These are phyloP conservation scores for Penicillium sp. DNA, from an alignment of 2,329 filamentous ascomycete species.

Conservation along the genomic window DNA sequence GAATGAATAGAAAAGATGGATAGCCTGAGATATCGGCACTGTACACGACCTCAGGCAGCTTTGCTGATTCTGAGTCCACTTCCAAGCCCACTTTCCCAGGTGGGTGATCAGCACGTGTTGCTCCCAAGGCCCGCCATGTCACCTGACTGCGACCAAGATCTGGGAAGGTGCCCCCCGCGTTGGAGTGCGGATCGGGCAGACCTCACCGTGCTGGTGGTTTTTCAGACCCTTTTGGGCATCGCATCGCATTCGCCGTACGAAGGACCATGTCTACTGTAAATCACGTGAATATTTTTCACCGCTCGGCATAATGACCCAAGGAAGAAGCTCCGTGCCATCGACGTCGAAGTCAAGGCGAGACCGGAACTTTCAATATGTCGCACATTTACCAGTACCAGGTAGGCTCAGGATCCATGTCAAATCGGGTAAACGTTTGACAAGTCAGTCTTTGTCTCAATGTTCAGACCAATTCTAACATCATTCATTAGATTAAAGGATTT, in stretches of 20 bases:
- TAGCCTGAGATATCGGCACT: background rate
- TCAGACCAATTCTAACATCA: slow-evolving; percentile 8
- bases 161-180: too few relatives aligned
- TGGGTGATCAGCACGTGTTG: slow-evolving; percentile 7
- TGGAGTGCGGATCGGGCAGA: too few relatives aligned
- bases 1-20: background rate
- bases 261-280: too few relatives aligned
- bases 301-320: background rate
- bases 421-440: slow-evolving; percentile 6
- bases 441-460: slow-evolving; percentile 1
- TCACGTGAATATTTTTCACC: slow-evolving; percentile 1
- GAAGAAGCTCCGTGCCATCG: background rate
- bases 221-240: too few relatives aligned
- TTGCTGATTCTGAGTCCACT: background rate
- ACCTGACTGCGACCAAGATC: background rate
- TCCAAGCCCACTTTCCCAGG: slow-evolving; percentile 1
- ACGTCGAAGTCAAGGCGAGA: background rate
- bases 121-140: background rate
- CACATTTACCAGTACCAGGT: slow-evolving; percentile 3
- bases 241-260: too few relatives aligned
- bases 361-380: slow-evolving; percentile 4
- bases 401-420: background rate
- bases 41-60: background rate
- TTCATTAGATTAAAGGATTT: slow-evolving; percentile 1
- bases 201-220: background rate